Conservation (phyloP, 2,329 filamentous ascomycete genomes). For the Pseudogymnoascus sp. region DNA sequence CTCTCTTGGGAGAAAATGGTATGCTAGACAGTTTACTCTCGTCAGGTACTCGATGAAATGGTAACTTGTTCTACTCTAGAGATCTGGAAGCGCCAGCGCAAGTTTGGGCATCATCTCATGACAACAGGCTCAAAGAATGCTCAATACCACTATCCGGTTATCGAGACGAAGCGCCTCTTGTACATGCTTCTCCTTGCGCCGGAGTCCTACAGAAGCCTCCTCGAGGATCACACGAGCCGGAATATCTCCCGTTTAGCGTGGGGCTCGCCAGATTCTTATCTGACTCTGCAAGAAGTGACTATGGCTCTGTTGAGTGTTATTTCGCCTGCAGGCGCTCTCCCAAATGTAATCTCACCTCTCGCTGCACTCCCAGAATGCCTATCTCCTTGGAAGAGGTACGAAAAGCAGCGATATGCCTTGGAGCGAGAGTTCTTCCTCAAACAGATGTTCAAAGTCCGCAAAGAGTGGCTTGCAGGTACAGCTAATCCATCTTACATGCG, state of each 20-base stretch:
- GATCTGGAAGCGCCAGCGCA: slow-evolving; percentile 43
- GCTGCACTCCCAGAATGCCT: slow-evolving; percentile 36
- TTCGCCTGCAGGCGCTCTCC: slow-evolving; percentile 28
- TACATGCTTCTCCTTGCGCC: slow-evolving; percentile 36
- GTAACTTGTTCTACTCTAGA: slow-evolving; percentile 27
- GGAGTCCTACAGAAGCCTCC: slow-evolving; percentile 37
- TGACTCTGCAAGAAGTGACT: slow-evolving; percentile 38
- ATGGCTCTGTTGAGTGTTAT: slow-evolving; percentile 20
- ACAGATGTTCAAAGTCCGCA: slow-evolving; percentile 33
- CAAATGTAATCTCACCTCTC: slow-evolving; percentile 39
- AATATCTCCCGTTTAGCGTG: slow-evolving; percentile 41
- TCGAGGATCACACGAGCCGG: slow-evolving; percentile 42
- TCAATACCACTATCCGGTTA: slow-evolving; percentile 37
- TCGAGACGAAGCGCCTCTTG: slow-evolving; percentile 34
- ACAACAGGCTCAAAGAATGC: slow-evolving; percentile 30
- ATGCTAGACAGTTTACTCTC: slow-evolving; percentile 12
- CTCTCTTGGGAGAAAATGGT: slow-evolving; percentile 39
- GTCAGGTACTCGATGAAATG: not conserved
- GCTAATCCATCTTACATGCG: slow-evolving; percentile 37
- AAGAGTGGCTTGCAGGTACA: slow-evolving; percentile 27
- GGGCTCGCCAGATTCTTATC: slow-evolving; percentile 37
- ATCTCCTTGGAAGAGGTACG: slow-evolving; percentile 41
- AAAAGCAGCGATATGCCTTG: slow-evolving; percentile 33
- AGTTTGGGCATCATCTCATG: slow-evolving; percentile 40
- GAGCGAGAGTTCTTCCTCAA: slow-evolving; percentile 34